phyloP scores from a whole-genome alignment of 2,329 filamentous ascomycete genomes.

The Juglanconis sp. region DNA sequence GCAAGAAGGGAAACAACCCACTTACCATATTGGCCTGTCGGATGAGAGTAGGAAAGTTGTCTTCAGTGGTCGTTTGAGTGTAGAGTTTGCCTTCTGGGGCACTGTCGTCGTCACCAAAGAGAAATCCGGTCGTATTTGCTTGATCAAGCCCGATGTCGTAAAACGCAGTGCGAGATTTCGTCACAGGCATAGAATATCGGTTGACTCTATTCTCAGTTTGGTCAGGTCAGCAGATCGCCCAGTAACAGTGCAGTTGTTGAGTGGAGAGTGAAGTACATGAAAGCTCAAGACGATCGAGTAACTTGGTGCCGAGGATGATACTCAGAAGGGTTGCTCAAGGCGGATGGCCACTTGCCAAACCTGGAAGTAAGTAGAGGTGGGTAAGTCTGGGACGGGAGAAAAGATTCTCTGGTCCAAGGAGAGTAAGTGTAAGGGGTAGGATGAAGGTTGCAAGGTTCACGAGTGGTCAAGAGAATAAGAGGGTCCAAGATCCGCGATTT shows the following conservation, averaged over 20 bases:
- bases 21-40: slow-evolving; percentile 53
- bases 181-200: slow-evolving; percentile 91
- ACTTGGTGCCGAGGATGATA: not conserved
- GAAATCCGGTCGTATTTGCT: slow-evolving; percentile 79
- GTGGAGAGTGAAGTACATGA: not conserved
- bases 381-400: not conserved
- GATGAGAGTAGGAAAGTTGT: slow-evolving; percentile 83
- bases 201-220: slow-evolving; percentile 58
- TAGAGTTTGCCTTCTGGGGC: slow-evolving; percentile 65
- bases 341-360: not conserved
- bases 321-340: not conserved
- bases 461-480: not conserved
- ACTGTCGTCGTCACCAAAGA: slow-evolving; percentile 76
- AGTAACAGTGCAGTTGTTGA: not conserved
- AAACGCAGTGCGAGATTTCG: slow-evolving; percentile 63
- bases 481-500: not conserved
- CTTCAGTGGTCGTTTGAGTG: slow-evolving; percentile 70
- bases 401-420: not conserved
- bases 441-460: not conserved
- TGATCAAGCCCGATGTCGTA: slow-evolving; percentile 72
- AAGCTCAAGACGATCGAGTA: not conserved
- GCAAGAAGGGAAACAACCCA: slow-evolving; percentile 16
- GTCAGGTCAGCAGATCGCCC: slow-evolving; percentile 2
- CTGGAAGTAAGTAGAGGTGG: not conserved
- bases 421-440: not conserved